Conservation (phyloP, 2,329 filamentous ascomycete genomes). For the Phaeosphaeriaceae sp. region DNA sequence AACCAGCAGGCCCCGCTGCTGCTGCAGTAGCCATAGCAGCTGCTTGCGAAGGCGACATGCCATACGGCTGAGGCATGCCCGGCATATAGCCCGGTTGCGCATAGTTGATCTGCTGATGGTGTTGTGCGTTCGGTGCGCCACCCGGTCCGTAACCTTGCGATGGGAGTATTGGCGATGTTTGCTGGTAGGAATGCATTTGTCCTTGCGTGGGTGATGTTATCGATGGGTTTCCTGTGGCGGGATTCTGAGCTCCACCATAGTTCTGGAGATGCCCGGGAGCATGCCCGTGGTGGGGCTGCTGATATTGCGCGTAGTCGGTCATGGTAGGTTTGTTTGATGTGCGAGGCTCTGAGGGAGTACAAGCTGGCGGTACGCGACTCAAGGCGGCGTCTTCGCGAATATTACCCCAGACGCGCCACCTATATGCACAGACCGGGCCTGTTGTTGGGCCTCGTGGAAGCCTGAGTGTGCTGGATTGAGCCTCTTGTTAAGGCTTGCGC, state of each 20-base stretch:
- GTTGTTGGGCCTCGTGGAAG: constrained; percentile 27
- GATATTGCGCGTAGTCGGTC: constrained; percentile 60
- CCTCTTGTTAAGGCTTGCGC: constrained; percentile 20
- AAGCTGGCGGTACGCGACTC: constrained; percentile 31
- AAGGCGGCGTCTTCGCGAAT: constrained; percentile 33
- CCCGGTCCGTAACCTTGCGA: constrained; percentile 75
- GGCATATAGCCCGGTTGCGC: constrained; percentile 78
- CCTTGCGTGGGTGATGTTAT: constrained; percentile 77
- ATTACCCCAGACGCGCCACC: constrained; percentile 45
- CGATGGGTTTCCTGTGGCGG: constrained; percentile 47
- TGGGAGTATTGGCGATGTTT: constrained; percentile 81
- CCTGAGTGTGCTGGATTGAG: constrained; percentile 21
- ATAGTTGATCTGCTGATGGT: constrained; percentile 79
- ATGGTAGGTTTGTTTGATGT: constrained; percentile 32
- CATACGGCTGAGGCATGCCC: constrained; percentile 76
- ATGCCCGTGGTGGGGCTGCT: constrained; percentile 55
- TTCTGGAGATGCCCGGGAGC: constrained; percentile 50
- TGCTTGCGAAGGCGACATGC: constrained; percentile 82
- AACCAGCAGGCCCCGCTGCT: constrained; percentile 77
- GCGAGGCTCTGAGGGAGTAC: constrained; percentile 30
- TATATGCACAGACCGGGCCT: constrained; percentile 30
- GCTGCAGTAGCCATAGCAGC: constrained; percentile 95
- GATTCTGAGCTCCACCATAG: constrained; percentile 46
- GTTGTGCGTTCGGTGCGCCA: constrained; percentile 65
- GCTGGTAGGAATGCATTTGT: constrained; percentile 59